Evolutionary conservation across 306 rosid genomes (phyloP), one percentile per base, ranked within the genome.

Genomic region (Cucurbita pepo): DNA sequence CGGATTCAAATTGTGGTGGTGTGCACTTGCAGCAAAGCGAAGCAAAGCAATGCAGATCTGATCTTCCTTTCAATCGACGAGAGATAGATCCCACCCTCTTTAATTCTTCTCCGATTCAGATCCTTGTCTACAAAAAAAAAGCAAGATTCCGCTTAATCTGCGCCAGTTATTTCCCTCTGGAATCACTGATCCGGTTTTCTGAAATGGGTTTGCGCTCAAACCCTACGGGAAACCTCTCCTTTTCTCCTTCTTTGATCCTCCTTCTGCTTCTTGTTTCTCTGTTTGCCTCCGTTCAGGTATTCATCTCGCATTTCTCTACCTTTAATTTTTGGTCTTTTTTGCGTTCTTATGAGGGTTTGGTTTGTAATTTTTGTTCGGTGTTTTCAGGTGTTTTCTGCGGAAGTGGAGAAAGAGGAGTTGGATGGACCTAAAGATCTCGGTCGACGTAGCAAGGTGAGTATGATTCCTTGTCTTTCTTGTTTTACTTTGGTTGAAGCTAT

Each of bases 371-470:
- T 5, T 37, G 72, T 80, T 78, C 64, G n/a, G 25, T 73, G 63
- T 63, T 78, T 36, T 38, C 69, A 86, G 96, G 96, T 87, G 6
- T 81, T 84, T 47, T 79, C 69, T 59, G 57, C 7, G 61, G 88
- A 83, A 43, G 63, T 60, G 50, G 74, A 43, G 75, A 79, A 83
- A 71, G 86, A 80, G 73, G 84, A 79, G 10, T 74, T 78, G 30
- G 63, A 38, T 66, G 85, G 87, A 81, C 86, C 90, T 78, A 59
- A 69, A 38, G 93, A 90, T 93, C 91, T 93, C 74, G 90, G 97
- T 53, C 98, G 96, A 59, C 98, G 98, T 43, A 84, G 86, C 77
- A 88, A 93, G 87, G 97, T 93, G 25, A 77, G 71, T 5, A 0
- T 64, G 34, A 8, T 15, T 9, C 13, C 3, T 73, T 41, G 6